These are phyloP conservation scores for Colletotrichum lentis DNA, from an alignment of 2,329 filamentous ascomycete genomes.

Conservation along the genomic window DNA sequence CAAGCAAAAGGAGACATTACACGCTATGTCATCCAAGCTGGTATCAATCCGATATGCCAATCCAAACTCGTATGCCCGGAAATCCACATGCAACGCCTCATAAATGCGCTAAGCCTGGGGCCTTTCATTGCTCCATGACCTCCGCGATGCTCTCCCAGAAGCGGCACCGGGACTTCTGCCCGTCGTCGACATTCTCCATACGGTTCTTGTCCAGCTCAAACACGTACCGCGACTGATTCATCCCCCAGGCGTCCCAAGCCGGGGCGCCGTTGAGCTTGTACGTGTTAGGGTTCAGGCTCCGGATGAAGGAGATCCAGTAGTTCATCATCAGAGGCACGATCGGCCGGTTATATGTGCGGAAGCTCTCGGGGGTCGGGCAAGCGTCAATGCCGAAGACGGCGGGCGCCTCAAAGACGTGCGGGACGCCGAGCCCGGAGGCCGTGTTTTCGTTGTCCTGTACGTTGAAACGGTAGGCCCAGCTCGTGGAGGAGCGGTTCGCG, in stretches of 20 bases:
- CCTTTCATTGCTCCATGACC: conserved; percentile 39
- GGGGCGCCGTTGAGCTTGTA: conserved; percentile 48
- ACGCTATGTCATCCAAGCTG: neutral
- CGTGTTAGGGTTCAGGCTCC: conserved; percentile 54
- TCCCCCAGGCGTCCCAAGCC: conserved; percentile 53
- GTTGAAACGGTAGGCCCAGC: conserved; percentile 61
- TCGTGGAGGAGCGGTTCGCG: conserved; percentile 36
- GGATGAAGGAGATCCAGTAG: conserved; percentile 61
- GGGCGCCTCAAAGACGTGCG: conserved; percentile 57
- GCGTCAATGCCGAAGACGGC: conserved; percentile 59
- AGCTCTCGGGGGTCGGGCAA: conserved; percentile 47
- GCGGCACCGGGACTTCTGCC: conserved; percentile 49
- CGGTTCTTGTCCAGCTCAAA: conserved; percentile 52
- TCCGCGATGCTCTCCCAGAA: conserved; percentile 53
- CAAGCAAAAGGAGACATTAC: neutral
- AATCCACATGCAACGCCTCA: conserved; percentile 25
- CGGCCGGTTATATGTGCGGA: conserved; percentile 54
- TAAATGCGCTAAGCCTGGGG: neutral
- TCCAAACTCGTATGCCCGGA: neutral
- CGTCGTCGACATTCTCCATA: conserved; percentile 51
- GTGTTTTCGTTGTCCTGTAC: conserved; percentile 51
- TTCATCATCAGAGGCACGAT: conserved; percentile 58
- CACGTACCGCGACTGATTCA: conserved; percentile 47
- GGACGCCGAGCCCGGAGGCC: conserved; percentile 55
- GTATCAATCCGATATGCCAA: neutral